Percentiles rank a stretch among this genome's conserved stretches.
phyloP scores from a whole-genome alignment of 2,329 filamentous ascomycete species.

The Zopfia rhizophila region DNA sequence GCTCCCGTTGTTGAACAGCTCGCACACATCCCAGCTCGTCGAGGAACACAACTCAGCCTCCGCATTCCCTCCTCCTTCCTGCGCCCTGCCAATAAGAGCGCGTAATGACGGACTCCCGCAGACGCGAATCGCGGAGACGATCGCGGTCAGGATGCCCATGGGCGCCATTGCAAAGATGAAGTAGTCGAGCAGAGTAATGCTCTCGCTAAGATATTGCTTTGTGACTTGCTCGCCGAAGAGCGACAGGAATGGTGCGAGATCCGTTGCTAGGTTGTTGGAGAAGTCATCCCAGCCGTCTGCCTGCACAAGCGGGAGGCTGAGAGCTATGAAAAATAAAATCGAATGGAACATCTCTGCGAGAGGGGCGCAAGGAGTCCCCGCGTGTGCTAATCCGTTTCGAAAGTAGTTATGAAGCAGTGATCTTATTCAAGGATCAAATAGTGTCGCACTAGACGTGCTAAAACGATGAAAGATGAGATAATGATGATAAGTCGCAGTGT shows the following conservation, averaged over 20 bases:
- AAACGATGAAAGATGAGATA: too few relatives aligned
- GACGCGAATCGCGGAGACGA: slow-evolving; percentile 46
- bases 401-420: too few relatives aligned
- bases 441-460: too few relatives aligned
- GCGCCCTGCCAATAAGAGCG: slow-evolving; percentile 54
- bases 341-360: too few relatives aligned
- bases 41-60: slow-evolving; percentile 57
- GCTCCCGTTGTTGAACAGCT: slow-evolving; percentile 18
- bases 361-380: too few relatives aligned
- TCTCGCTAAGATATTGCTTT: slow-evolving; percentile 46
- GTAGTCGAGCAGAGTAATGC: slow-evolving; percentile 33
- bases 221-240: slow-evolving; percentile 46
- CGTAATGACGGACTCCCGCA: slow-evolving; percentile 40
- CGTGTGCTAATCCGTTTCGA: too few relatives aligned
- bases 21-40: slow-evolving; percentile 39
- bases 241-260: slow-evolving; percentile 38
- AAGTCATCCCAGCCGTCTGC: slow-evolving; percentile 56
- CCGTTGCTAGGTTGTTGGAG: slow-evolving; percentile 52
- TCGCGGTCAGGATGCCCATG: slow-evolving; percentile 54
- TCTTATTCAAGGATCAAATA: too few relatives aligned
- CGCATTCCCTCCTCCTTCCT: slow-evolving; percentile 44
- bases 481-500: too few relatives aligned
- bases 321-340: too few relatives aligned
- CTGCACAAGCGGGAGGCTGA: too few relatives aligned
- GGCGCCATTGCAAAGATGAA: slow-evolving; percentile 51